Base-by-base conservation (phyloP, 257 asterid species). In the Fraxinus excelsior region DNA sequence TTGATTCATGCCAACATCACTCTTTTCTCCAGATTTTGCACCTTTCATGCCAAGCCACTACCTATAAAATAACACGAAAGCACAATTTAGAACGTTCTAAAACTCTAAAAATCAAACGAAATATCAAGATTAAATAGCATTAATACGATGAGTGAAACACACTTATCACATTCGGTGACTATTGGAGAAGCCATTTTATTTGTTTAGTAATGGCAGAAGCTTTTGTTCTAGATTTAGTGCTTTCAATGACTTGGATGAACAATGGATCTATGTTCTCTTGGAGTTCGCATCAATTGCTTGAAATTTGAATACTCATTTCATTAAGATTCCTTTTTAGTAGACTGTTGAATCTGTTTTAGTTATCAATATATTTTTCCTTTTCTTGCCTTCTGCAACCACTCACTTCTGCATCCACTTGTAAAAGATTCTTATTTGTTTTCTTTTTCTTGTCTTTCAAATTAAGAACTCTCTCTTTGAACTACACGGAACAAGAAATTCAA, bases 401-500 rank as follows among this genome's bases (percentile, higher is more conserved):
- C 40, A 11, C 62, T 51, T 10, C n/a, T 37, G 40, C 38, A 42
- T 16, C 67, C 44, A 21, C 29, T 56, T 66, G 76, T 76, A 14
- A 26, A 71, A 67, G 71, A 32, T 79, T 37, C 82, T 82, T 6
- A 69, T 74, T 72, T 78, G n/a, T 25, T 67, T 72, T 79, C 70
- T 66, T 7, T 74, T 51, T 67, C 40, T 67, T 71, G 40, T 67
- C 70, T 74, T 74, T 81, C 77, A 79, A 42, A 67, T 85, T 80
- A 80, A 94, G 97, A 79, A 62, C 90, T 64, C 60, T 87, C 49
- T 7, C 74, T 26, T 60, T 90, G 83, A 86, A 77, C 80, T 95
- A 95, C 81, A 85, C 99, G 31, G 92, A 85, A 51, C 86, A 93
- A 89, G 99, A 95, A 90, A 88, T 95, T 79, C 88, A 71, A 80